These are phyloP conservation scores for Staphylotrichum longicolle DNA, from an alignment of 495 filamentous ascomycete species.

Conservation along the genomic window DNA sequence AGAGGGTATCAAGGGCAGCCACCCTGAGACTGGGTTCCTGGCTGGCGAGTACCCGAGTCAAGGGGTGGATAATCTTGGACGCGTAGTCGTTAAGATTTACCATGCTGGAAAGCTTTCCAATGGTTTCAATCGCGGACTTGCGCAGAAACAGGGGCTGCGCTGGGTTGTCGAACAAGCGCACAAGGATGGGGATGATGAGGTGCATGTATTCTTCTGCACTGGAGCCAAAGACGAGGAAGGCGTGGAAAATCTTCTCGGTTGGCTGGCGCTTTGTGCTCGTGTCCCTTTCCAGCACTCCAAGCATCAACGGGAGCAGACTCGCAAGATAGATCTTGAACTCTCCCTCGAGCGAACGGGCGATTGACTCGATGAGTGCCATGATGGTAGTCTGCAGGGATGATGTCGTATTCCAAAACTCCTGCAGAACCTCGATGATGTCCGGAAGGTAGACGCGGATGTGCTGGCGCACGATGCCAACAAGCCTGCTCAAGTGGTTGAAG, in stretches of 20 bases:
- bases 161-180: conserved; percentile 82
- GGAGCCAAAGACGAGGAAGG: conserved; percentile 93
- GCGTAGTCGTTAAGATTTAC: conserved; percentile 98
- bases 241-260: conserved; percentile 87
- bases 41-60: conserved; percentile 73
- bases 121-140: conserved; percentile 87
- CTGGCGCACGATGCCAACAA: conserved; percentile 92
- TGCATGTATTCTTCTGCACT: conserved; percentile 99
- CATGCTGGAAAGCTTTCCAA: conserved; percentile 90
- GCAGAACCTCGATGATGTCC: conserved; percentile 76
- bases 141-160: conserved; percentile 73
- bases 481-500: conserved; percentile 89
- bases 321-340: conserved; percentile 97
- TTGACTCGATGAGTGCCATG: conserved; percentile 83
- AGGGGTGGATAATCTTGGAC: conserved; percentile 87
- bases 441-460: conserved; percentile 88
- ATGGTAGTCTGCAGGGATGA: conserved; percentile 83
- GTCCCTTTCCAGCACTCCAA: conserved; percentile 87
- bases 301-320: conserved; percentile 82
- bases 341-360: conserved; percentile 88
- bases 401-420: conserved; percentile 79
- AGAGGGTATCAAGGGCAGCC: conserved; percentile 91
- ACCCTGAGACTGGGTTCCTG: conserved; percentile 70
- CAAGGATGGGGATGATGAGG: conserved; percentile 93
- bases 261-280: conserved; percentile 66